These are phyloP conservation scores for Boletus semigastroideus DNA, from an alignment of 1,284 basidiomycete genomes.

Conservation along the genomic window DNA sequence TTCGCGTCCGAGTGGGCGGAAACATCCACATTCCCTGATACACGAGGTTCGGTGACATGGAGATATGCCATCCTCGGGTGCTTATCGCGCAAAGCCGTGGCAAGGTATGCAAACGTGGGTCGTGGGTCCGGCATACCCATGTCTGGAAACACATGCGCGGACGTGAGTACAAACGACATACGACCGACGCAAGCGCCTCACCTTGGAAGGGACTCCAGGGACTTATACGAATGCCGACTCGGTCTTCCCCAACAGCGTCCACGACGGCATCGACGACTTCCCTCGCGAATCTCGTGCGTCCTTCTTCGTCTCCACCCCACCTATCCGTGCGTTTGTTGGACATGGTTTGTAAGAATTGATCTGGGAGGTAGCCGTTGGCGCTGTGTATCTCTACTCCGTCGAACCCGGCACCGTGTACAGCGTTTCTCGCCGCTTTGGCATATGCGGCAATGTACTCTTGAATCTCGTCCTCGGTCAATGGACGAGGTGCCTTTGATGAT, in stretches of 20 bases:
- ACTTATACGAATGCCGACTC: constrained; percentile 44
- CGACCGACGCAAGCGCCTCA: constrained; percentile 11
- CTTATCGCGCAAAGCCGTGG: constrained; percentile 34
- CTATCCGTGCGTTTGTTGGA: constrained; percentile 48
- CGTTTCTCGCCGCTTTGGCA: constrained; percentile 9
- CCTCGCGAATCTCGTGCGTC: constrained; percentile 46
- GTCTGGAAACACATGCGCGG: constrained; percentile 25
- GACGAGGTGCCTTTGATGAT: constrained; percentile 19
- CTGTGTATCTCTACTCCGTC: constrained; percentile 29
- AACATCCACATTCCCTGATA: constrained; percentile 16
- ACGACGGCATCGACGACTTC: constrained; percentile 46
- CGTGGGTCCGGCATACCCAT: constrained; percentile 34
- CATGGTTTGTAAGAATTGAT: constrained; percentile 32
- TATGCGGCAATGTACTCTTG: not conserved
- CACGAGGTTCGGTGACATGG: constrained; percentile 52
- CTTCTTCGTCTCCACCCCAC: constrained; percentile 55
- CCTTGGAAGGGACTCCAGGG: constrained; percentile 47
- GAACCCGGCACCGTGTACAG: constrained; percentile 22
- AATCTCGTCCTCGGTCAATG: constrained; percentile 34
- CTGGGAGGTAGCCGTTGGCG: constrained; percentile 24
- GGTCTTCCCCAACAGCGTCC: constrained; percentile 38
- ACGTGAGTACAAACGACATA: not conserved
- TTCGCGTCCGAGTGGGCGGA: not conserved
- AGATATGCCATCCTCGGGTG: constrained; percentile 50
- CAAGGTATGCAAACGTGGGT: constrained; percentile 42